phyloP scores from a whole-genome alignment of 495 filamentous ascomycete genomes.

The Glarea lozoyensis region DNA sequence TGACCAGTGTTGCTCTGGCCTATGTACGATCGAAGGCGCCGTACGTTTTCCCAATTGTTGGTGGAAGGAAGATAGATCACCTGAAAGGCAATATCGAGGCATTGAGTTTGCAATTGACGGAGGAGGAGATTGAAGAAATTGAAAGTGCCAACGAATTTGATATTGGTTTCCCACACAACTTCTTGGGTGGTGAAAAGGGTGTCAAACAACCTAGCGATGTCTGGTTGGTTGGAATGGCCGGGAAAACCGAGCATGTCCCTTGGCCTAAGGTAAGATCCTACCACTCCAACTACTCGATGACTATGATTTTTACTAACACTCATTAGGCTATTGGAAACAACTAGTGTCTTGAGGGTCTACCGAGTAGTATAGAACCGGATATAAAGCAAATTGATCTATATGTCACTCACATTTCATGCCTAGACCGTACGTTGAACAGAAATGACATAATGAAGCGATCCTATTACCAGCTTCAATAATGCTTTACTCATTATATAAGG shows the following conservation, averaged over 20 bases:
- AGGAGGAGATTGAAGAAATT: conserved; percentile 57
- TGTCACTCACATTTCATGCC: too few species aligned
- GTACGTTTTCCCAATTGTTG: conserved; percentile 70
- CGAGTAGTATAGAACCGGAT: too few species aligned
- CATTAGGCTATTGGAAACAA: too few species aligned
- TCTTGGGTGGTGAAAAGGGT: conserved; percentile 35
- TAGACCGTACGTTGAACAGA: too few species aligned
- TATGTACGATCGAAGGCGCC: conserved; percentile 68
- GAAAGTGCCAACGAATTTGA: conserved; percentile 54
- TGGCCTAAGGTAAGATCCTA: conserved; percentile 16
- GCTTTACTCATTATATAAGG: too few species aligned
- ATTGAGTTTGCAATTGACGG: conserved; percentile 42
- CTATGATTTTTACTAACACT: too few species aligned
- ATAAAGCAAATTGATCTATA: too few species aligned
- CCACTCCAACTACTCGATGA: too few species aligned
- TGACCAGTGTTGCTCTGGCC: conserved; percentile 57
- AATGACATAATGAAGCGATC: too few species aligned
- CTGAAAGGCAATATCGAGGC: conserved; percentile 63
- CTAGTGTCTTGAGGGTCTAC: too few species aligned
- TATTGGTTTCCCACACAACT: conserved; percentile 48
- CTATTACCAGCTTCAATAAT: too few species aligned
- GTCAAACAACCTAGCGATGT: conserved; percentile 33
- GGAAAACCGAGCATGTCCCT: conserved; percentile 36
- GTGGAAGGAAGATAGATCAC: conserved; percentile 48
- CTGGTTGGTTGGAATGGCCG: conserved; percentile 32